Conservation (phyloP, 75 land plant genomes). For the Larix kaempferi region DNA sequence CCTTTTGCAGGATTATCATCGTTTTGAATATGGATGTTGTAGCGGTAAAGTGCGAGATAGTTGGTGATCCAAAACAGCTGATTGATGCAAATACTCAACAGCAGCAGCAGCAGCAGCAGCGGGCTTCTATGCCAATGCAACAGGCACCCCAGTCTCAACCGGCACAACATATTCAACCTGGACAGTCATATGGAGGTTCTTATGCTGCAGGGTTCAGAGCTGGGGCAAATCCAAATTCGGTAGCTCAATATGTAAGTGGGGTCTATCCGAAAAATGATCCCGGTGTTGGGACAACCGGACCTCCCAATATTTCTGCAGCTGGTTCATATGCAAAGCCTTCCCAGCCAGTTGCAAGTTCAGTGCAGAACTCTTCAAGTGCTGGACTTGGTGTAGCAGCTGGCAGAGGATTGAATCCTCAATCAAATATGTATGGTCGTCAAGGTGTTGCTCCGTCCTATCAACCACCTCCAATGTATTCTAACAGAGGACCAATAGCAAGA, state of each 20-base stretch:
- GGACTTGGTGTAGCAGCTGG: conserved; percentile 6
- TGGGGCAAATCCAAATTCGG: background rate
- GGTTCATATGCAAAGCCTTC: conserved; percentile 21
- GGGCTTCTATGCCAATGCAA: conserved; percentile 13
- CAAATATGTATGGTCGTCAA: conserved; percentile 9
- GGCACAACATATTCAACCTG: background rate
- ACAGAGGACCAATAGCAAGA: conserved; percentile 80
- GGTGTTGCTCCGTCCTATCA: conserved; percentile 47
- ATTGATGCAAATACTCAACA: conserved; percentile 17
- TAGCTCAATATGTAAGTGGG: background rate
- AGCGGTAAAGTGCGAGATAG: conserved; percentile 37
- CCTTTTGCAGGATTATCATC: conserved; percentile 68
- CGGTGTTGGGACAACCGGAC: conserved; percentile 3
- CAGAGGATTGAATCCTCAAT: conserved; percentile 63
- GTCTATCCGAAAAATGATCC: background rate
- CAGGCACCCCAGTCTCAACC: conserved; percentile 10
- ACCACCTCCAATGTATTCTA: conserved; percentile 66
- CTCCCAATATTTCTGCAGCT: conserved; percentile 16
- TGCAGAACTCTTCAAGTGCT: conserved; percentile 5
- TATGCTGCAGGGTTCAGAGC: conserved; percentile 6
- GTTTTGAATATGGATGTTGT: conserved; percentile 68
- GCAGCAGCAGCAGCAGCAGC: conserved; percentile 14
- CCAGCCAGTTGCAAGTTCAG: background rate
- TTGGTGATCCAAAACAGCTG: conserved; percentile 64
- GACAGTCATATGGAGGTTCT: conserved; percentile 1